Percentiles rank a stretch among this genome's conserved stretches.
Conservation (phyloP, 306 rosid species). For the Pterocarpus macrocarpus region DNA sequence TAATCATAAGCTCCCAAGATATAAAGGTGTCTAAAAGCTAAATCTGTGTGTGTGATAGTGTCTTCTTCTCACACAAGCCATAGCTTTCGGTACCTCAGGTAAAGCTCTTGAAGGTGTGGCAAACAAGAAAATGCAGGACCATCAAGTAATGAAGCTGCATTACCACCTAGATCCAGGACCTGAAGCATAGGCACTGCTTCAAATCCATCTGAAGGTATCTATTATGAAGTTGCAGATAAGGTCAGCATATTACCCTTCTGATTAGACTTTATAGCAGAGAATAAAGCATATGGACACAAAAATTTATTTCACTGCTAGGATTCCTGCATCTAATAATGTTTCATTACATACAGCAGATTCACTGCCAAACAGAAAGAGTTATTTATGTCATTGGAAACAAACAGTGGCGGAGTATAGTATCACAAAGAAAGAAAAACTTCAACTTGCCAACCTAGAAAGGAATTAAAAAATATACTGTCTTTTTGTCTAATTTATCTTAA, state of each 20-base stretch:
- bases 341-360: constrained; percentile 30
- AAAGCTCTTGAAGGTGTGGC: constrained; percentile 82
- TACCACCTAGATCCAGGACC: constrained; percentile 85
- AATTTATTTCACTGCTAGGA: constrained; percentile 15
- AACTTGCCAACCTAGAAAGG: background rate
- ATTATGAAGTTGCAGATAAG: constrained; percentile 37
- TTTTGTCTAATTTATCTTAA: constrained; percentile 18
- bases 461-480: constrained; percentile 22
- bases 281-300: constrained; percentile 21
- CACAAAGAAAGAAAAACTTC: background rate
- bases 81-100: constrained; percentile 74
- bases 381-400: background rate
- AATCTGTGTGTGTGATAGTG: constrained; percentile 5
- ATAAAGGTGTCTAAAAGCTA: constrained; percentile 2
- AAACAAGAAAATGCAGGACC: constrained; percentile 75
- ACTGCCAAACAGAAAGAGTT: background rate
- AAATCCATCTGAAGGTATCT: constrained; percentile 90
- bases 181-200: constrained; percentile 77
- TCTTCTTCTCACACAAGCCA: constrained; percentile 33
- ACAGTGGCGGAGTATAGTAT: background rate
- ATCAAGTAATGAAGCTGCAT: constrained; percentile 65
- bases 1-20: constrained; percentile 38
- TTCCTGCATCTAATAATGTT: constrained; percentile 28
- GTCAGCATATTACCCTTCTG: constrained; percentile 42
- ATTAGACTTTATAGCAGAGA: constrained; percentile 30